Base-by-base conservation (phyloP, 164 flowering plant genomes). In the Euptelea pleiosperma region DNA sequence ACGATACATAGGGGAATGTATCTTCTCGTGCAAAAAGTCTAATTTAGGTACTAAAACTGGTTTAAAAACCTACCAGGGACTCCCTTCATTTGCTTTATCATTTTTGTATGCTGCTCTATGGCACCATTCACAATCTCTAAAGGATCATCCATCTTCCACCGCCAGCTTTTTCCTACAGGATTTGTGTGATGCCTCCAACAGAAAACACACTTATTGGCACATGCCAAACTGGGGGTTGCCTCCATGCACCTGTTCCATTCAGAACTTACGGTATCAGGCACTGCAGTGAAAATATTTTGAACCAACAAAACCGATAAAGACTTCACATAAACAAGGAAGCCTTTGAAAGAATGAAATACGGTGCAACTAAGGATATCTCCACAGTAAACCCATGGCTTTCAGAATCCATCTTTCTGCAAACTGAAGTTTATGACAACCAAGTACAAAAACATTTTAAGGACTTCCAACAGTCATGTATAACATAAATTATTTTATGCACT, bases 131-230 rank as follows among this genome's bases (percentile, higher is more conserved):
- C 97, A 65, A 94, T 94, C 60, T 69, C 91, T 55, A 87, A 29
- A 36, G 97, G 97, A 70, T 84, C 93, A 72, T 94, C 97, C 90
- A 94, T 91, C 79, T 89, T 86, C 99, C 99, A 94, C 66, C 64
- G 79, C 99, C 99, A 94, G 70, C 89, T 91, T 77, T 86, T 94
- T 44, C 90, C 99, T 5, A 91, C 97, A 58, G 99, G 99, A 76
- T 94, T 94, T 26, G 97, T 89, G 72, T 94, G 99, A 76, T 94
- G 99, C 70, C 97, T 85, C 99, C 97, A 94, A 64, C 99, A 94
- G 70, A 94, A 91, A 43, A 94, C 99, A 76, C 97, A 94, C 78
- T 94, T 91, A 71, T 91, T 94, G n/a, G 99, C 99, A 69, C 99
- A 91, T 25, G 99, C 97, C 70, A 94, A 72, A 72, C 97, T 91